These are phyloP conservation scores for Apocynum venetum DNA, from an alignment of 257 asterid species.

Conservation along the genomic window DNA sequence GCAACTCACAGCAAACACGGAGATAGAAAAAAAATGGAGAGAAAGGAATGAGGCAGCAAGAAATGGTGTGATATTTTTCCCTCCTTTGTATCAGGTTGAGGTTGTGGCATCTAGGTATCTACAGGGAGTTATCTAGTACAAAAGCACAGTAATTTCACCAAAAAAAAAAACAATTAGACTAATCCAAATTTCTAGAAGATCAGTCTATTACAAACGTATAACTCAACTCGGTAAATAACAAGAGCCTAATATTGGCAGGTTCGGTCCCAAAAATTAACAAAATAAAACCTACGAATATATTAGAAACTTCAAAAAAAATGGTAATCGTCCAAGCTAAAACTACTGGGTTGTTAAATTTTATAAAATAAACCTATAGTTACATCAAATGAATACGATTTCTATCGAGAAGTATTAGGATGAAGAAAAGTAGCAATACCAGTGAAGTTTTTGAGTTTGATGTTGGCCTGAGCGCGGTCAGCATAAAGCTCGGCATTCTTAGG, in stretches of 20 bases:
- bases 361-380: neutral
- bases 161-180: neutral
- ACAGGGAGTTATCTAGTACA: neutral
- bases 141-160: neutral
- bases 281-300: neutral
- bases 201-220: neutral
- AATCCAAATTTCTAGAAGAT: neutral
- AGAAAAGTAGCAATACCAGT: constrained; percentile 41
- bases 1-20: too few relatives aligned
- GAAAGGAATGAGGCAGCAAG: too few relatives aligned
- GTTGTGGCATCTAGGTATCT: neutral
- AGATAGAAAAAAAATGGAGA: too few relatives aligned
- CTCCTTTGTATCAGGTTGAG: too few relatives aligned
- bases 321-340: neutral
- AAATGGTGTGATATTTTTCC: too few relatives aligned
- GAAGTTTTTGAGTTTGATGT: constrained; percentile 70
- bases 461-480: constrained; percentile 95
- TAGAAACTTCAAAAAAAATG: neutral
- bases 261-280: neutral
- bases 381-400: neutral
- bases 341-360: neutral
- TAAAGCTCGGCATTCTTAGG: constrained; percentile 76
- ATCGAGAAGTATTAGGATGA: neutral
- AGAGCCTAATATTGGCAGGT: neutral
- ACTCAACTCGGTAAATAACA: neutral